Base-by-base conservation (phyloP, 2,329 filamentous ascomycete species). In the Fusarium gaditjirri region DNA sequence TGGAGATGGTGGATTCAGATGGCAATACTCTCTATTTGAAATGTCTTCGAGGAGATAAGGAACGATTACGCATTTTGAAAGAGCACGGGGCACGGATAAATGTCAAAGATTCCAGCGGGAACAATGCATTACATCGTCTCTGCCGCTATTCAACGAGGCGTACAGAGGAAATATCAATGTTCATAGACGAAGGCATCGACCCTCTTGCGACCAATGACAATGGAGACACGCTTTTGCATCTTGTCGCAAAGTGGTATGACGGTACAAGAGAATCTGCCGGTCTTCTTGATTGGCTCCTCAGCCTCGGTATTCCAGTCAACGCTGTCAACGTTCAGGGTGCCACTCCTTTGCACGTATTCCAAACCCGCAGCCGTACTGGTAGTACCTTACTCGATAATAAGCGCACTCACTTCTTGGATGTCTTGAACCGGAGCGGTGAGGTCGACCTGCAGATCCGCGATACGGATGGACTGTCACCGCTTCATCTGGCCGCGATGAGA, bases 401-500 rank as follows among this genome's bases (percentile, higher is more conserved):
- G 4, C 19, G 35, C 8, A 27, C 46, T n/a, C 35, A 67, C 6
- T 70, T 73, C 38, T 31, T 71, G 11, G n/a, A 71, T 11, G 53
- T 47, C 5, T 42, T 76, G 14, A 73, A 69, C 3, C 25, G 16
- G 8, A 12, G 16, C 2, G 29, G 35, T 8, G 44, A 53, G 2
- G 35, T 70, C 5, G 39, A 75, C 31, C 67, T 75, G 31, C 25
- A 71, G 6, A 61, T 74, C 13, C 44, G 59, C 12, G 59, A 76
- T n/a, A 65, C 53, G 1, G 23, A 70, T 38, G 63, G 72, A 12
- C 46, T 76, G 25, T 43, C 70, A 2, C 31, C 57, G 2, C 6
- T 76, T n/a, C 74, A 76, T 31, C n/a, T 72, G 4, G 72, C 74
- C 16, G 65, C 17, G 9, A 72, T 65, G 61, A 61, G 31, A n/a